Base-by-base conservation (phyloP, 805 yeast species). In the Pichia cephalocereana region DNA sequence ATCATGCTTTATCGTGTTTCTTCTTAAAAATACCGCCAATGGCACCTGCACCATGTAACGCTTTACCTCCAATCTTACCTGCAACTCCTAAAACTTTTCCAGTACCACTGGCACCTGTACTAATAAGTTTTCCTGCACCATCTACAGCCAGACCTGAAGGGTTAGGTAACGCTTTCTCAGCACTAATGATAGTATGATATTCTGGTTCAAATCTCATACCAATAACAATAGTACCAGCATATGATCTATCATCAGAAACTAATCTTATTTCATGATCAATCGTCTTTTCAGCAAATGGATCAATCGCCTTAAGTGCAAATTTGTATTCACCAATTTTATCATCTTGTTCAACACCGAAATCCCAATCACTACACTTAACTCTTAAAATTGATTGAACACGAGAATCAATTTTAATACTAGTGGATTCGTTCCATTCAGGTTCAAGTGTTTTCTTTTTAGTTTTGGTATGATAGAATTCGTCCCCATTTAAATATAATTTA, bases 341-440 rank as follows among this genome's bases (percentile, higher is more conserved):
- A 65, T 93, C 91, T 51, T 77, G 78, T 50, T 82, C 88, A 42
- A 87, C 81, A 55, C 96, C 96, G 54, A 91, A 79, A 66, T 93
- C 99, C 96, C 97, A 91, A 63, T 93, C 99, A 60, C 62, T 74
- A 15, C 86, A 78, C 48, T 72, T 76, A 47, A 86, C 71, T 48
- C 68, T 70, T 45, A 90, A 62, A 4, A 65, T 63, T 11, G 86
- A 79, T 57, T 79, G 79, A 48, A 74, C 79, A 61, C 87, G 76
- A 63, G 84, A 83, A 26, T 70, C 60, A 27, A 89, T 70, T 36
- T 74, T 75, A 38, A 81, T 69, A 14, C 72, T 65, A 41, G 80
- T 75, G 17, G 67, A 62, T 69, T 89, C 96, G 62, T 90, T 83
- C 89, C 91, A 93, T 2, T 69, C 76, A n/a, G 99, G 99, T 50